Base-by-base conservation (phyloP, 140 eudicot genomes). In the Cichorium intybus region DNA sequence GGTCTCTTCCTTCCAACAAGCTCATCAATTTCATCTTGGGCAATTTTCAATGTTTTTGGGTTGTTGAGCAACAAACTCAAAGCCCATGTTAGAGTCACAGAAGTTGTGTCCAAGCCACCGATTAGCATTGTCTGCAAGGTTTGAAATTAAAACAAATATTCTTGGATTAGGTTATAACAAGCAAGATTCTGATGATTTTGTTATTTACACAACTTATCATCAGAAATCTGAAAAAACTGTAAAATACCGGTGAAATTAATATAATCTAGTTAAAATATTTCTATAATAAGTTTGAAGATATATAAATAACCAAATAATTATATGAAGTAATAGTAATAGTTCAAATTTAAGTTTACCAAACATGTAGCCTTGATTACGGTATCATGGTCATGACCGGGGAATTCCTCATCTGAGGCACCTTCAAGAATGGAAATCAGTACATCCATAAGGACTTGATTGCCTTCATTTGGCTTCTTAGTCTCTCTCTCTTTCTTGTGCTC, bases 1-100 rank as follows among this genome's bases (percentile, higher is more conserved):
- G 15, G 79, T 16, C 84, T 73, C 0, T 77, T 63, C 33, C 75
- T 68, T 28, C 86, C 90, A 24, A 84, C 78, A 35, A 70, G 79
- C 56, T 21, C 37, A 59, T 84, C 90, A 1, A 84, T 55, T 64
- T 74, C 86, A 24, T 72, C 56, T 60, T 60, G 79, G 3, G 74
- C 79, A 3, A 17, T 46, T 68, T 59, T 26, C 6, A 83, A 33
- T 2, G 69, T 20, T 6, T 48, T 48, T 35, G 56, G 81, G 47
- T 73, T 80, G 79, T 84, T 84, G 51, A 84, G 77, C 2, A 84
- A 61, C 34, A 80, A 43, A 2, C 72, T 57, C 47, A 83, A 45
- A 28, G 85, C 74, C 89, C 85, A 72, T 29, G 69, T 73, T 16
- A 76, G 56, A 10, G 73, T 59, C 12, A 64, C 75, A 0, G 56